phyloP scores from a whole-genome alignment of 2,329 filamentous ascomycete species.

The Gaeumannomyces tritici region DNA sequence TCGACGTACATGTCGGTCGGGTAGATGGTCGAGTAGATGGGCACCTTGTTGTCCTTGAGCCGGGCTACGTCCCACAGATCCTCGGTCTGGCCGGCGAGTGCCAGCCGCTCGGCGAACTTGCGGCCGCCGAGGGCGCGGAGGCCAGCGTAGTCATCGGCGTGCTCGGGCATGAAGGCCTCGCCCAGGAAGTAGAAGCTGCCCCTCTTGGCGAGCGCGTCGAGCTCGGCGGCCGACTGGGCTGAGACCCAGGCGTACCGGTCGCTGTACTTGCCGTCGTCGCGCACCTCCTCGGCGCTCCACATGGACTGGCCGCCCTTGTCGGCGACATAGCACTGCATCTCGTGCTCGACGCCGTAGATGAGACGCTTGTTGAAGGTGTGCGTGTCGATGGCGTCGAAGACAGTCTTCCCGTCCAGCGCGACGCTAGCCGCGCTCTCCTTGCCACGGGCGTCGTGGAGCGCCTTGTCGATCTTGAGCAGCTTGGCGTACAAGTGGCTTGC shows the following conservation, averaged over 20 bases:
- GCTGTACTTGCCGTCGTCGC: background rate
- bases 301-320: background rate
- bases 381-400: slow-evolving; percentile 7
- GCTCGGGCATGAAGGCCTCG: slow-evolving; percentile 14
- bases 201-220: background rate
- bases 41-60: slow-evolving; percentile 9
- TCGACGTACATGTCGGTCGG: slow-evolving; percentile 9
- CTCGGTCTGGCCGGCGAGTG: slow-evolving; percentile 5
- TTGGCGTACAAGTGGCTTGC: background rate
- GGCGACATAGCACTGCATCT: slow-evolving; percentile 11
- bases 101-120: slow-evolving; percentile 5
- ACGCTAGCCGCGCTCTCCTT: background rate
- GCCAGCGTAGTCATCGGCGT: slow-evolving; percentile 10
- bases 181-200: slow-evolving; percentile 12
- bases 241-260: background rate
- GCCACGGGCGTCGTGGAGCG: background rate
- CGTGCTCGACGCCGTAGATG: slow-evolving; percentile 13
- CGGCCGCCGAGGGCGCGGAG: slow-evolving; percentile 6
- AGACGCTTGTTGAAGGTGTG: slow-evolving; percentile 12
- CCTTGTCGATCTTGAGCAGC: background rate
- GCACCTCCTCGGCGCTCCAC: slow-evolving; percentile 10
- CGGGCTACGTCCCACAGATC: slow-evolving; percentile 5
- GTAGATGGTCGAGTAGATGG: slow-evolving; percentile 8
- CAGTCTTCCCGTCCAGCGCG: background rate
- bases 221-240: background rate